Conservation (phyloP, 352 stramenopile genomes). For the Phytopythium delawarense region DNA sequence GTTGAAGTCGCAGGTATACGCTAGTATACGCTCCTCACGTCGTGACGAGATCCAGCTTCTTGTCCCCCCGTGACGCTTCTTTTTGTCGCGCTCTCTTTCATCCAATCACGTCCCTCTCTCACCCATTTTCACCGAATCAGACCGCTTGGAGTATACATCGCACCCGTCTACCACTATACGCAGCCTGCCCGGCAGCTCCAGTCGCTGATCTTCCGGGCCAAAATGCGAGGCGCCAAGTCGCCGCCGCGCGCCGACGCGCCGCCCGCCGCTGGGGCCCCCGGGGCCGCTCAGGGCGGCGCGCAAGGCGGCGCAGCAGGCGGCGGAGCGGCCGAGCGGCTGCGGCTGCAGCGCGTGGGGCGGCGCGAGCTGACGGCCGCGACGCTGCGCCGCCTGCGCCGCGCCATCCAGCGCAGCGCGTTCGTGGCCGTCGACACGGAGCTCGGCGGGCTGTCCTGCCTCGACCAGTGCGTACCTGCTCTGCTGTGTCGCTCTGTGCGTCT, state of each 20-base stretch:
- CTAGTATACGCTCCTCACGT: neutral
- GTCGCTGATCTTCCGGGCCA: neutral
- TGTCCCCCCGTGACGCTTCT: too few species aligned
- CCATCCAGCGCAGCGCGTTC: constrained; percentile 45
- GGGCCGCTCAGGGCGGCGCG: neutral
- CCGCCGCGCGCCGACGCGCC: neutral
- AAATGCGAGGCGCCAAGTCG: neutral
- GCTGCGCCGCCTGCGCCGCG: constrained; percentile 27
- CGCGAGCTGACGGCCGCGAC: constrained; percentile 18
- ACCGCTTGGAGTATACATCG: neutral
- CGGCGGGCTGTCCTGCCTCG: constrained; percentile 56
- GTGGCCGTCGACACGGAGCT: constrained; percentile 78
- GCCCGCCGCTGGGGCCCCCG: neutral
- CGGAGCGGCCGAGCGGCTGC: constrained; percentile 7
- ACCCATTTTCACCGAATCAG: neutral
- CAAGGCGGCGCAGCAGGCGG: neutral
- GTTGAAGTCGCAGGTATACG: neutral
- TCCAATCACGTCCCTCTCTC: neutral
- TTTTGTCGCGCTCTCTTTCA: neutral
- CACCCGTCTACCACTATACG: neutral
- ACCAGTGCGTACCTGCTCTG: constrained; percentile 13
- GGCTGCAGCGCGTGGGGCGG: constrained; percentile 27
- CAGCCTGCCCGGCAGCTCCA: too few species aligned
- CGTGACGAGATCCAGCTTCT: neutral
- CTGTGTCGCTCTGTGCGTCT: neutral